Conservation (phyloP, 2,329 filamentous ascomycete genomes). For the Knoxdaviesia proteae region DNA sequence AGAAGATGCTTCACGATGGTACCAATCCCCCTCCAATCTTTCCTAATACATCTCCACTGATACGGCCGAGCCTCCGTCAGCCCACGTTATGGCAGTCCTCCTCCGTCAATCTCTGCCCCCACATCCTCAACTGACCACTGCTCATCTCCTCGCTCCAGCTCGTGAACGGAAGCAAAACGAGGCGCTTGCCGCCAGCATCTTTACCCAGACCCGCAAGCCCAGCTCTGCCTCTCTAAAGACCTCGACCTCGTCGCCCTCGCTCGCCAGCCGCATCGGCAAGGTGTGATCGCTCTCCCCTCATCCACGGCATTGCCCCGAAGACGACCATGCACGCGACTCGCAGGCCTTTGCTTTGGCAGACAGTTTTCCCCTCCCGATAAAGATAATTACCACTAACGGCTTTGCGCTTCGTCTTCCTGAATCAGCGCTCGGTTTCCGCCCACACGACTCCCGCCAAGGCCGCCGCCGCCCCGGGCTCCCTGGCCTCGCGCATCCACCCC, state of each 20-base stretch:
- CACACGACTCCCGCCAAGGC: slow-evolving; percentile 25
- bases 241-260: slow-evolving; percentile 26
- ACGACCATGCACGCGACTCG: too few species aligned
- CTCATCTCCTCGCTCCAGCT: slow-evolving; percentile 14
- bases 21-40: slow-evolving; percentile 4
- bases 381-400: not conserved
- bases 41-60: not conserved
- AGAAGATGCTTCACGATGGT: slow-evolving; percentile 34
- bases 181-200: slow-evolving; percentile 50
- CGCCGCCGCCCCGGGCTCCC: slow-evolving; percentile 26
- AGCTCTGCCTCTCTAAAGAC: slow-evolving; percentile 32
- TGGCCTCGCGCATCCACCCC: slow-evolving; percentile 24
- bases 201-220: slow-evolving; percentile 37
- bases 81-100: not conserved
- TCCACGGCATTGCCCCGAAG: not conserved
- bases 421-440: slow-evolving; percentile 1
- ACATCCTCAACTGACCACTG: not conserved
- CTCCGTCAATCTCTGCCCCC: not conserved
- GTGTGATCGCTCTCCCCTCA: slow-evolving; percentile 15
- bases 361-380: not conserved
- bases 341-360: not conserved
- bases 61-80: not conserved
- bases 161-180: slow-evolving; percentile 54
- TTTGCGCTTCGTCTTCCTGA: not conserved
- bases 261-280: slow-evolving; percentile 54